Conservation (phyloP, 2,329 filamentous ascomycete species). For the Exophiala alcalophila region DNA sequence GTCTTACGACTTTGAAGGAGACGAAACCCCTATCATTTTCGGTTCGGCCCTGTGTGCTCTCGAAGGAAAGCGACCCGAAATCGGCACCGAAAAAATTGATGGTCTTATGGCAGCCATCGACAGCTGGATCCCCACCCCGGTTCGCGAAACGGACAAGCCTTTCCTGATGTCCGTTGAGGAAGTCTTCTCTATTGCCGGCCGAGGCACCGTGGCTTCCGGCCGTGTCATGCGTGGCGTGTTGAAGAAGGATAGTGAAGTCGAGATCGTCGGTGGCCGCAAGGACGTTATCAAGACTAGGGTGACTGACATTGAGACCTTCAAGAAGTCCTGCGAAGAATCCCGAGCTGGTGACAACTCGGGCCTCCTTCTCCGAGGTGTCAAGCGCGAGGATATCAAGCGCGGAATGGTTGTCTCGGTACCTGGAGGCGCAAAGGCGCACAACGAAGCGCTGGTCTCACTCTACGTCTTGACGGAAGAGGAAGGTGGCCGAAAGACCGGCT, state of each 20-base stretch:
- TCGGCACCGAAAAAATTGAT: slow-evolving; percentile 84
- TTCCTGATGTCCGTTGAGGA: slow-evolving; percentile 99
- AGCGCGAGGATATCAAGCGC: slow-evolving; percentile 88
- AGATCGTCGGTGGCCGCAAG: slow-evolving; percentile 83
- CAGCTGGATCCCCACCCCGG: slow-evolving; percentile 90
- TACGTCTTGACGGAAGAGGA: slow-evolving; percentile 98
- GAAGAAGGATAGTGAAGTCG: slow-evolving; percentile 92
- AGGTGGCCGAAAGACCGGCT: slow-evolving; percentile 93
- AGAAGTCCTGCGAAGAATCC: slow-evolving; percentile 98
- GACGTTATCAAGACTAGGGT: slow-evolving; percentile 96
- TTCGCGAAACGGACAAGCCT: slow-evolving; percentile 93
- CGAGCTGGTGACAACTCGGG: slow-evolving; percentile 97
- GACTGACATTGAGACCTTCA: slow-evolving; percentile 99
- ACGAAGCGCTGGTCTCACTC: slow-evolving; percentile 90
- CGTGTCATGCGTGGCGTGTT: slow-evolving; percentile 93
- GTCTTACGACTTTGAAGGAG: slow-evolving; percentile 95
- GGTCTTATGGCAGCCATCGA: slow-evolving; percentile 88
- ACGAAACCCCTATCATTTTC: slow-evolving; percentile 95
- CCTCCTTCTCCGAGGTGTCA: slow-evolving; percentile 90
- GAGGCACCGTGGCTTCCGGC: slow-evolving; percentile 94
- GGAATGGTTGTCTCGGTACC: slow-evolving; percentile 92
- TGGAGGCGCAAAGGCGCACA: slow-evolving; percentile 78
- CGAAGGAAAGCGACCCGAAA: slow-evolving; percentile 80
- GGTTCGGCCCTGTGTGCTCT: slow-evolving; percentile 94
- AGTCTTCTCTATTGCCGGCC: slow-evolving; percentile 83